Evolutionary conservation across 768 basidiomycete species (phyloP), one percentile per base, ranked within the genome.

Genomic region (Boletales sp.): DNA sequence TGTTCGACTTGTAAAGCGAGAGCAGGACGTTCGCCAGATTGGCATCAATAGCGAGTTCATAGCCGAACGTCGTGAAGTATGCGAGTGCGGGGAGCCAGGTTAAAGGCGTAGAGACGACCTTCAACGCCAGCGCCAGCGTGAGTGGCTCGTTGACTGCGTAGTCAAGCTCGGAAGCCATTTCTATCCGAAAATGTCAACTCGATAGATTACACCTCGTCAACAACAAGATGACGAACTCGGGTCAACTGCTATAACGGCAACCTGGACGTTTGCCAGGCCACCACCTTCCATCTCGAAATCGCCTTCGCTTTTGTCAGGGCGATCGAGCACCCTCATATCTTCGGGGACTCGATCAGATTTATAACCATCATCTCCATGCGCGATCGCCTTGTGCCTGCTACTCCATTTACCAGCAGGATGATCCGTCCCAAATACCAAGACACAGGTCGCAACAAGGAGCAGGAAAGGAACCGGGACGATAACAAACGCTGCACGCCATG

Each of bases 401-500:
- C 67, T 59, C 81, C 81, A 83, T 50, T 67, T 70, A 3, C 81
- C 81, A 9, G 73, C 71, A 0, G 81, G 81, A 41, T 79, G 77
- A 56, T 83, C 80, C 41, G 72, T 72, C 2, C 80, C 81, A 48
- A 76, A 75, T 13, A 75, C 45, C 17, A 82, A 51, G 17, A 63
- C 70, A 10, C 74, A 39, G 4, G 54, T 44, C 6, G 80, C 79
- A 9, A 73, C 69, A 18, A 67, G 39, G 45, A 82, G 62, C 3
- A 84, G 67, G 33, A 77, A 63, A 1, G 81, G 82, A 0, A 78
- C 77, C 3, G 81, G 81, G n/a, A 82, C 75, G 36, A 79, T 68
- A 3, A 68, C 80, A 55, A 82, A 84, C 1, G 80, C 65, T 5
- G 70, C 75, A 41, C 82, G 65, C 82, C 82, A 84, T 5, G 82